Percentiles rank a stretch among this genome's conserved stretches.
These are phyloP conservation scores for Metschnikowia continentalis DNA, from an alignment of 805 yeast genomes.

Conservation along the genomic window DNA sequence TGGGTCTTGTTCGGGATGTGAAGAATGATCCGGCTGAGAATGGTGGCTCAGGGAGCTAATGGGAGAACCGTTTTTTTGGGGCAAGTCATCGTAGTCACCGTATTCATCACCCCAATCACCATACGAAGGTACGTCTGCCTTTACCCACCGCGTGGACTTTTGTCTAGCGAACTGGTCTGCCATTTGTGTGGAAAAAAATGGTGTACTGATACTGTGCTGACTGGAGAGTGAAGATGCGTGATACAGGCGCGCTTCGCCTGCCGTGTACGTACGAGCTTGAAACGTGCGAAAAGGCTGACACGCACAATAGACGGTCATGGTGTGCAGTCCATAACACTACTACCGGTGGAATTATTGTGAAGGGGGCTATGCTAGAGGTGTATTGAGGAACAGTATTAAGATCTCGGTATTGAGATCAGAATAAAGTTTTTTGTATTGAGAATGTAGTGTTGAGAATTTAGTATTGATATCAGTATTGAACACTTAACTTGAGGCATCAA, in stretches of 20 bases:
- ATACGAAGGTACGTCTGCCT: conserved; percentile 39
- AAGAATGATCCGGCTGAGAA: neutral
- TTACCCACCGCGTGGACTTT: conserved; percentile 41
- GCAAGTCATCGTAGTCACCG: conserved; percentile 26
- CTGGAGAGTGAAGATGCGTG: neutral
- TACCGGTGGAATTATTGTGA: neutral
- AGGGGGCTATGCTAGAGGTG: too few relatives aligned
- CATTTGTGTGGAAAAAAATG: conserved; percentile 12
- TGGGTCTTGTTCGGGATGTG: neutral
- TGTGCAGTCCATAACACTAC: neutral
- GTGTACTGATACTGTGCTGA: neutral
- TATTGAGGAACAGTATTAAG: too few relatives aligned
- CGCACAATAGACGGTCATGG: neutral
- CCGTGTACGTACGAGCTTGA: neutral
- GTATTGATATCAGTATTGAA: too few relatives aligned
- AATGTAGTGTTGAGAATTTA: too few relatives aligned
- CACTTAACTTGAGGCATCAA: too few relatives aligned
- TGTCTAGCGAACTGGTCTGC: conserved; percentile 40
- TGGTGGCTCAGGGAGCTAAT: neutral
- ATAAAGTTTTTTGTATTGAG: too few relatives aligned
- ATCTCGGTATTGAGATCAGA: too few relatives aligned
- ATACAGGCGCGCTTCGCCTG: conserved; percentile 2
- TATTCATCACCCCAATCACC: conserved; percentile 41
- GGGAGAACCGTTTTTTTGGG: conserved; percentile 15
- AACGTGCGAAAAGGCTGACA: conserved; percentile 4